Evolutionary conservation across 441 rosid genomes (phyloP).

Genomic region (Euphorbia corollata): DNA sequence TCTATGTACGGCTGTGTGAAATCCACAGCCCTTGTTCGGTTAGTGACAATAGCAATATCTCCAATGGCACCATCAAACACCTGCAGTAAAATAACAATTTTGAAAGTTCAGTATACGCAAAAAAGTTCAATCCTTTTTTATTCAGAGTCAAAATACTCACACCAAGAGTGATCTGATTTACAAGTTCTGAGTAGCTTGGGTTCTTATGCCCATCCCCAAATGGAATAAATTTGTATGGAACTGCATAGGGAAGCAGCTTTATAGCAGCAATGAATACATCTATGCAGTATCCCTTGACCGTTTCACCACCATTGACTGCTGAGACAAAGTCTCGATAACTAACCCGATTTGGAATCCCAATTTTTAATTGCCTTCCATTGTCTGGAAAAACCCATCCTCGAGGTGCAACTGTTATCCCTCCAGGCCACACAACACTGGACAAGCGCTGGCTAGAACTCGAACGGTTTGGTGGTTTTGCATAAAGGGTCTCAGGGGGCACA

Average conservation of each 20-base stretch:
- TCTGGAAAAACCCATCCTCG: slow-evolving; percentile 95
- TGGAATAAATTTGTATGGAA: slow-evolving; percentile 62
- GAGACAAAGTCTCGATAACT: slow-evolving; percentile 54
- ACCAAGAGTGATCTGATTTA: slow-evolving; percentile 44
- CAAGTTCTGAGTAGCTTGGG: slow-evolving; percentile 60
- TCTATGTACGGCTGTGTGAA: slow-evolving; percentile 89
- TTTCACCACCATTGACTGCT: slow-evolving; percentile 34
- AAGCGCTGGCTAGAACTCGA: slow-evolving; percentile 70
- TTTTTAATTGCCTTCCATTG: slow-evolving; percentile 65
- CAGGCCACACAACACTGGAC: slow-evolving; percentile 68
- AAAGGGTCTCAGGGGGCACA: slow-evolving; percentile 61
- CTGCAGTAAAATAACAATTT: slow-evolving; percentile 30
- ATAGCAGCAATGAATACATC: slow-evolving; percentile 75
- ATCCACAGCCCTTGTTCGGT: slow-evolving; percentile 68
- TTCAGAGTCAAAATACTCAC: slow-evolving; percentile 35
- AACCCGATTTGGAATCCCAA: slow-evolving; percentile 72
- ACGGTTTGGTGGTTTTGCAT: slow-evolving; percentile 49
- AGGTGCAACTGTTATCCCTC: slow-evolving; percentile 50
- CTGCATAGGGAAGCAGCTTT: slow-evolving; percentile 68
- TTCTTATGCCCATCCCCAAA: slow-evolving; percentile 70
- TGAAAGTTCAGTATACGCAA: not conserved
- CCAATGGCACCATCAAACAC: slow-evolving; percentile 80
- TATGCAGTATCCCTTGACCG: slow-evolving; percentile 65
- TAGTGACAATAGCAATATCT: slow-evolving; percentile 69
- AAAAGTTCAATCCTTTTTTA: not conserved